These are phyloP conservation scores for Cadophora luteo-olivacea DNA, from an alignment of 2,329 filamentous ascomycete genomes.

Conservation along the genomic window DNA sequence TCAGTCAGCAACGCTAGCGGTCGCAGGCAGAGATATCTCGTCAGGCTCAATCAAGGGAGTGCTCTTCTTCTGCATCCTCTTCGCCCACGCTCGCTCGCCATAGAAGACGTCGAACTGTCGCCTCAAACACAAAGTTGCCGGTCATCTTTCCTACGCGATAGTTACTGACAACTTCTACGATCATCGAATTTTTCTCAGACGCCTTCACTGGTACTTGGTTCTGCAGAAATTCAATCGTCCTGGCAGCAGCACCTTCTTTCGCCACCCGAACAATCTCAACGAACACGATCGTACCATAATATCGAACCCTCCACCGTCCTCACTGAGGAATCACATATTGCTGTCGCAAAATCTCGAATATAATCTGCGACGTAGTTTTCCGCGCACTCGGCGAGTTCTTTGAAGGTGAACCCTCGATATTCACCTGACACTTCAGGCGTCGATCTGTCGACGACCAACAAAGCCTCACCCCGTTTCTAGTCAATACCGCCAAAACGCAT, in stretches of 20 bases:
- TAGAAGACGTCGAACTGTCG: slow-evolving; percentile 44
- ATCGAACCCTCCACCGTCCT: background rate
- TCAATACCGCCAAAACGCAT: slow-evolving; percentile 68
- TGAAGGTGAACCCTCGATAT: slow-evolving; percentile 18
- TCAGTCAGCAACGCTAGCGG: background rate
- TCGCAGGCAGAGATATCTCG: slow-evolving; percentile 8
- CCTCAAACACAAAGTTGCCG: slow-evolving; percentile 46
- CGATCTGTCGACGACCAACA: slow-evolving; percentile 33
- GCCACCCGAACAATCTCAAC: slow-evolving; percentile 23
- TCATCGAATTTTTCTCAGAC: slow-evolving; percentile 53
- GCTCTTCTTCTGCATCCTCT: slow-evolving; percentile 35
- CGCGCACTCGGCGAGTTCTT: slow-evolving; percentile 10
- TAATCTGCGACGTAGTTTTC: background rate
- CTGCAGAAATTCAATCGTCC: slow-evolving; percentile 45
- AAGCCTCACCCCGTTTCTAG: slow-evolving; percentile 18
- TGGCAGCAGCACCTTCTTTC: slow-evolving; percentile 39
- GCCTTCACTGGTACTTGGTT: slow-evolving; percentile 64
- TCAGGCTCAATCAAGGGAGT: slow-evolving; percentile 15
- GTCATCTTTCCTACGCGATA: slow-evolving; percentile 46
- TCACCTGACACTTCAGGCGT: slow-evolving; percentile 26
- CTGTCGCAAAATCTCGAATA: background rate
- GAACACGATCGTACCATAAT: slow-evolving; percentile 6
- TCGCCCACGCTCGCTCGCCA: slow-evolving; percentile 40
- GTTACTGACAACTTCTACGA: slow-evolving; percentile 45
- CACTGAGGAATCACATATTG: background rate